Percentiles rank a stretch among this genome's conserved stretches.
phyloP scores from a whole-genome alignment of 352 stramenopile genomes.

The Phytophthora niederhauseri region DNA sequence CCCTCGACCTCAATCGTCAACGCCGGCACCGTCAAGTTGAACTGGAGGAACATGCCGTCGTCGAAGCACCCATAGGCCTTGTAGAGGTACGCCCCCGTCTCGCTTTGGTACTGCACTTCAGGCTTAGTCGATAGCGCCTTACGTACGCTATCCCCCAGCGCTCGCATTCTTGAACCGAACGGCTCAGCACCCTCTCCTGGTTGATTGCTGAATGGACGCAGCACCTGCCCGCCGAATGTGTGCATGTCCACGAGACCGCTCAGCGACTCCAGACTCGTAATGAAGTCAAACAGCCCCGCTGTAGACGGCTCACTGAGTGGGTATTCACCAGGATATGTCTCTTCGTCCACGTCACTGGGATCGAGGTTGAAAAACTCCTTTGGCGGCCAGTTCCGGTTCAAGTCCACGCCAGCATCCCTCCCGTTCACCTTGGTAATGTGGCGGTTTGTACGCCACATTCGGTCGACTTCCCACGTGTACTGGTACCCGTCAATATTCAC shows the following conservation, averaged over 20 bases:
- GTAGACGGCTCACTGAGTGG: conserved; percentile 68
- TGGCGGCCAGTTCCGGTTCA: conserved; percentile 78
- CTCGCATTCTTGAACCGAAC: conserved; percentile 56
- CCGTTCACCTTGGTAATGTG: conserved; percentile 41
- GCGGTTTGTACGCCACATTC: conserved; percentile 73
- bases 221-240: conserved; percentile 57
- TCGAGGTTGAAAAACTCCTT: conserved; percentile 64
- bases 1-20: conserved; percentile 66
- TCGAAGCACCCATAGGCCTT: conserved; percentile 75
- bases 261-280: conserved; percentile 48
- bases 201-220: conserved; percentile 72
- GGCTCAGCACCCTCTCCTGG: conserved; percentile 42
- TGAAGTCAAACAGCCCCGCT: conserved; percentile 56
- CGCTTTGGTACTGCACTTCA: conserved; percentile 51
- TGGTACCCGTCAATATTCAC: conserved; percentile 84
- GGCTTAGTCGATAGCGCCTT: conserved; percentile 51
- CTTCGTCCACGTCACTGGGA: conserved; percentile 37
- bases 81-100: conserved; percentile 64
- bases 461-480: conserved; percentile 67
- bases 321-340: conserved; percentile 64
- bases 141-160: conserved; percentile 50
- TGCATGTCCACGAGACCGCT: conserved; percentile 72
- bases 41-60: conserved; percentile 60
- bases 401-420: conserved; percentile 58
- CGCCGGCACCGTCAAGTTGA: conserved; percentile 24